Base-by-base conservation (phyloP, 1,284 basidiomycete genomes). In the Pseudozyma hubeiensis region DNA sequence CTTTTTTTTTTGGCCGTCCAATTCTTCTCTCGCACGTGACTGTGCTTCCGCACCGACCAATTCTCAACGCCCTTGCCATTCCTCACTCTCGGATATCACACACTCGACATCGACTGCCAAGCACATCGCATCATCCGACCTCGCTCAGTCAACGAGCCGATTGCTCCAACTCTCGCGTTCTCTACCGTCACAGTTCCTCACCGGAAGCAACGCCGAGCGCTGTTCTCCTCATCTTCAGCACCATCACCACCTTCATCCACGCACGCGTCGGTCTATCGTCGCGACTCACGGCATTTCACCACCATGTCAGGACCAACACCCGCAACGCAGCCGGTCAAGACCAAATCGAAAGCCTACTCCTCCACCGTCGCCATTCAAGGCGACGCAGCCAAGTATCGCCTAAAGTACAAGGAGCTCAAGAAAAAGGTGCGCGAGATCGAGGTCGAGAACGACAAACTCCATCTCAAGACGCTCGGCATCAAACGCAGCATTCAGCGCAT, bases 371-470 rank as follows among this genome's bases (percentile, higher is more conserved):
- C 81, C 34, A 77, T 82, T 14, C 79, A 81, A 53, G 78, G 79
- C 30, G 93, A 95, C 84, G 93, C 94, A 82, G 89, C 89, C 81
- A 94, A 93, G 86, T 95, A 95, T 84, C 90, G 92, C 66, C 88
- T 88, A 80, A 95, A 95, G 86, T 94, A 94, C 87, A 92, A 90
- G 85, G 93, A 95, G 67, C 87, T 95, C 75, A 94, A 93, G 85
- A 89, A 89, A 83, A 94, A 94, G 86, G 91, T 94, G 57, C 90
- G 90, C 83, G 92, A 94, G 85, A 92, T 95, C 69, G 93, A 95
- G 85, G 85, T 88, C 91, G 92, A 93, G 85, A 94, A 94, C 85
- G 93, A 94, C 87, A 92, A 90, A 85, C 88, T 94, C 60, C 89
- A 91, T 78, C 89, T 91, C 87, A 91, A 92, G 85, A 89, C 93